Base-by-base conservation (phyloP, 2,329 filamentous ascomycete genomes). In the Pochonia chlamydosporia region DNA sequence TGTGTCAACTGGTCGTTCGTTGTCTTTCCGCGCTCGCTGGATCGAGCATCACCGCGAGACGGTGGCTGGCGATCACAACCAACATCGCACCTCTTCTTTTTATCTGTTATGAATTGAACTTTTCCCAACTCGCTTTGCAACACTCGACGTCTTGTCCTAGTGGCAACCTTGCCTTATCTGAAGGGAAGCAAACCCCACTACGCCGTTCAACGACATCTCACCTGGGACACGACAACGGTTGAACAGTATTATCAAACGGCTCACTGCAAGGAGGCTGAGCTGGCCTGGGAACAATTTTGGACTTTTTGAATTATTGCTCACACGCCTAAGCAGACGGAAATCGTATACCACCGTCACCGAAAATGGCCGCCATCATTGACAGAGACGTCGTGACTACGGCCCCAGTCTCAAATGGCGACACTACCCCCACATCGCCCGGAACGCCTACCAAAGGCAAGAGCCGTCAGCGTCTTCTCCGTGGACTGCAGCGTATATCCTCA, bases 401-500 rank as follows among this genome's bases (percentile, higher is more conserved):
- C 46, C 43, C 52, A 44, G 67, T 66, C 3, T 55, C 57, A 47
- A 54, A 52, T 44, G 50, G 49, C 52, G 52, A 54, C 21, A 20
- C 23, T 16, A 44, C 25, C 9, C 43, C 46, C 48, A 55, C 55
- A 41, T 52, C 54, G 37, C 54, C 59, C 53, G 62, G 63, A 26
- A 49, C 57, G 46, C 54, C 59, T 41, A 40, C 53, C 23, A 89
- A 85, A 65, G 72, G 79, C 48, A 89, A 84, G 63, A 78, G 81
- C 45, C 80, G 86, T 40, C 81, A 84, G 57, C 81, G 84, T 49
- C 67, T 95, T 28, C 71, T 95, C 16, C 82, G 83, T 52, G 81
- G 84, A 26, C 75, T 95, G 42, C 85, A 92, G 52, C 84, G 88
- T 49, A 92, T 95, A 59, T 84, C 87, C 10, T 95, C 89, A 0